Percentiles rank a stretch among this genome's conserved stretches.
phyloP scores from a whole-genome alignment of 2,329 filamentous ascomycete species.

The Emydomyces testavorans region DNA sequence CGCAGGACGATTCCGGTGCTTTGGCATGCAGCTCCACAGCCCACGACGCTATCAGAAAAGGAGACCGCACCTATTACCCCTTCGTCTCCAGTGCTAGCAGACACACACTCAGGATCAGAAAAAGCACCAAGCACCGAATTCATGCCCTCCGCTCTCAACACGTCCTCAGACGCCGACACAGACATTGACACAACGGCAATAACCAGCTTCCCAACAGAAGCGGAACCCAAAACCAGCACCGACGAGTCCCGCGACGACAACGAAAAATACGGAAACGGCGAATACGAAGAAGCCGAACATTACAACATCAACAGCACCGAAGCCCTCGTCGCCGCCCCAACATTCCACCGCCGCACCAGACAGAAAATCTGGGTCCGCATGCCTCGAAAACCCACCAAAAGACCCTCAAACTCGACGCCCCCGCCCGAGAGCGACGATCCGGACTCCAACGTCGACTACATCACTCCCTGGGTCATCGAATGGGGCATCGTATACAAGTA shows the following conservation, averaged over 20 bases:
- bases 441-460: conserved; percentile 25
- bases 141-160: neutral
- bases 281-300: neutral
- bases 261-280: neutral
- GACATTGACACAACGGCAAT: neutral
- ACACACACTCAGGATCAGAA: no score
- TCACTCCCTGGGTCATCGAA: conserved; percentile 22
- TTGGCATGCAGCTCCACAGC: neutral
- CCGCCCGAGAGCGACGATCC: neutral
- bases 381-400: neutral
- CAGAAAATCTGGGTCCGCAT: conserved; percentile 8
- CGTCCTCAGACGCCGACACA: neutral
- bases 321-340: neutral
- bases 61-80: no score
- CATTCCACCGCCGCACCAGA: conserved; percentile 1
- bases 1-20: conserved; percentile 35
- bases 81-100: no score
- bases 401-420: neutral
- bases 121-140: neutral
- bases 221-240: no score
- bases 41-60: neutral
- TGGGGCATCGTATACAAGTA: conserved; percentile 34
- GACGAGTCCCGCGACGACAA: neutral
- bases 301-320: neutral
- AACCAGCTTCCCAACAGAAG: neutral